Evolutionary conservation across 1,284 basidiomycete genomes (phyloP), one percentile per base, ranked within the genome.

Genomic region (Caloboletus firmus): DNA sequence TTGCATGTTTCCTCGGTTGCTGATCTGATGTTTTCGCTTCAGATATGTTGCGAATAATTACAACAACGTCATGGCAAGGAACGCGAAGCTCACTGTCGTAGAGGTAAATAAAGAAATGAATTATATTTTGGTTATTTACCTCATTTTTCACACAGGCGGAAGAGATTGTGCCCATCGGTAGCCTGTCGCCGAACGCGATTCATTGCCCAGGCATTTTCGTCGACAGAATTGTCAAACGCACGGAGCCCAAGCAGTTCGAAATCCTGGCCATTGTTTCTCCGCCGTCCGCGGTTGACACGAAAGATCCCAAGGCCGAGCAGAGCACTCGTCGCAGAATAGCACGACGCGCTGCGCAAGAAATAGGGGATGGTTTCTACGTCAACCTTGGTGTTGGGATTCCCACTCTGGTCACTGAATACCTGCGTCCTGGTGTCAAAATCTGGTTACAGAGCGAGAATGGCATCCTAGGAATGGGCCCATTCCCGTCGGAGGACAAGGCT

Each of bases 391-490:
- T 87, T 59, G 93, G 93, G 20, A 95, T 96, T 84, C 93, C 93
- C 10, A 94, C 91, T 26, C 79, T 96, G 12, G 92, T 93, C 20
- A 91, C 93, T 13, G 84, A 91, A 68, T 89, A 89, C 73, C 72
- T 94, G 43, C 81, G 81, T 50, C 79, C 83, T 34, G 88, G 84
- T 43, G 84, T 91, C 31, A 84, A 83, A 51, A 91, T 95, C 36
- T 93, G 91, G 89, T 70, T 95, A 64, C 93, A 96, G 71, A 92
- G 89, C 66, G 93, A 97, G 79, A 96, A 96, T 67, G 94, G 93
- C 52, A 91, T 95, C 57, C 76, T 96, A 58, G 93, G 93, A 49
- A 94, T 96, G 91, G 93, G 94, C 3, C 92, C 92, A 39, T 95
- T 94, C 71, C 93, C 93, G 3, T 88, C 89, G 10, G 78, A 85